Evolutionary conservation across 2,329 filamentous ascomycete species (phyloP), one percentile per base, ranked within the genome.

Genomic region (Alternaria sp.): DNA sequence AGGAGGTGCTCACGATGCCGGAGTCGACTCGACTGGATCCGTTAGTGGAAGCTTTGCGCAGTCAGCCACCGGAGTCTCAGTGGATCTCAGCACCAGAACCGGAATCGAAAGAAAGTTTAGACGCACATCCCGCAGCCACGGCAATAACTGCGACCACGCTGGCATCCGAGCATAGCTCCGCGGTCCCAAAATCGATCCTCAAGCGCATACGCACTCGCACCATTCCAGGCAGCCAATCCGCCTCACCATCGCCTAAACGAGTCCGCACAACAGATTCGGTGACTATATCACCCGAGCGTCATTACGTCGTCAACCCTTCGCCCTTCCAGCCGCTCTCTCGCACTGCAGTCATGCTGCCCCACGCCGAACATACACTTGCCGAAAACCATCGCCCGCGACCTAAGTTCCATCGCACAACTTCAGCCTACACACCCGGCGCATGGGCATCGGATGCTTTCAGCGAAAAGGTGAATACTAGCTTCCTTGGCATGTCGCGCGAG

Each of bases 391-490:
- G 67, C 32, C 40, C 19, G 10, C 57, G 44, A 26, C 15, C 28
- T n/a, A n/a, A 28, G 8, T 64, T 63, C 51, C 19, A 49, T 40
- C 63, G 64, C 4, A 23, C 15, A 5, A 25, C 45, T 9, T 1
- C 25, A 7, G 3, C 6, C 11, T 68, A 70, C 32, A 19, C 23
- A 11, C 61, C 64, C 1, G 68, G 68, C 6, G 44, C 15, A 7
- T 70, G 66, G 68, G 59, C 66, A 12, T 69, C 68, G 0, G 19
- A 25, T 2, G 59, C 56, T 2, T 56, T 46, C 10, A 56, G 19
- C 7, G 26, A 57, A 17, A 70, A 69, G 32, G 57, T 58, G 12
- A 57, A 67, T 30, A 70, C 68, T 2, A 68, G 64, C 28, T 64
- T 61, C 12, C 58, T 44, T 26, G 36, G 44, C 15, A 21, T 54